phyloP scores from a whole-genome alignment of 257 asterid species.

The Capsicum pubescens region DNA sequence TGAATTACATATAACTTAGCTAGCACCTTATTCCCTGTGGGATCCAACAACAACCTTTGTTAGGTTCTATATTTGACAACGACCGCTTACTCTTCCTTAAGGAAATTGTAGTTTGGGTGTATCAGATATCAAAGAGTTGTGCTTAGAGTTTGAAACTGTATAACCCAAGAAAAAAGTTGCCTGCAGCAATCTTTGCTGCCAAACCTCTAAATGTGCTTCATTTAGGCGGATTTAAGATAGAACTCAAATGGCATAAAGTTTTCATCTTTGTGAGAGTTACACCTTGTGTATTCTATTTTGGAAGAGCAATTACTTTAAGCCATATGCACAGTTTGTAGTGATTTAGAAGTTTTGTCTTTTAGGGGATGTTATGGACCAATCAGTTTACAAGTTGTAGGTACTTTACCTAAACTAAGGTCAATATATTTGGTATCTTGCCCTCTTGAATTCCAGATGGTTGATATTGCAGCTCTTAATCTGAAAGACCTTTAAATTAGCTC shows the following conservation, averaged over 20 bases:
- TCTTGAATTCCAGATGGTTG: neutral
- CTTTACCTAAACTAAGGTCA: neutral
- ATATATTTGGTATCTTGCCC: neutral
- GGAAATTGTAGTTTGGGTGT: no score
- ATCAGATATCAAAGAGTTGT: neutral
- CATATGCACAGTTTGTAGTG: neutral
- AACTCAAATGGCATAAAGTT: neutral
- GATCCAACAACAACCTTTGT: no score
- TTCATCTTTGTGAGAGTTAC: neutral
- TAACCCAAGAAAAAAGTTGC: neutral
- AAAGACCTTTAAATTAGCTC: neutral
- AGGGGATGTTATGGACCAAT: neutral
- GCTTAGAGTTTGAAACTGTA: neutral
- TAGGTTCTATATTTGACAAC: no score
- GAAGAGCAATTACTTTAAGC: neutral
- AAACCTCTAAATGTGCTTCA: neutral
- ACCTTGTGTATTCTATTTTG: neutral
- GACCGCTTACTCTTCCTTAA: no score
- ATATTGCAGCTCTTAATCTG: neutral
- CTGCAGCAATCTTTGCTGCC: neutral
- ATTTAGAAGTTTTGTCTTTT: neutral
- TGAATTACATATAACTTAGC: no score
- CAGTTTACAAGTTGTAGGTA: neutral
- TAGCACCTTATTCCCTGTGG: no score
- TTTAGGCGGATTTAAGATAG: neutral